Percentiles rank a stretch among this genome's conserved stretches.
Evolutionary conservation across 1,284 basidiomycete species (phyloP).

Genomic region (Uromyces viciae-fabae): DNA sequence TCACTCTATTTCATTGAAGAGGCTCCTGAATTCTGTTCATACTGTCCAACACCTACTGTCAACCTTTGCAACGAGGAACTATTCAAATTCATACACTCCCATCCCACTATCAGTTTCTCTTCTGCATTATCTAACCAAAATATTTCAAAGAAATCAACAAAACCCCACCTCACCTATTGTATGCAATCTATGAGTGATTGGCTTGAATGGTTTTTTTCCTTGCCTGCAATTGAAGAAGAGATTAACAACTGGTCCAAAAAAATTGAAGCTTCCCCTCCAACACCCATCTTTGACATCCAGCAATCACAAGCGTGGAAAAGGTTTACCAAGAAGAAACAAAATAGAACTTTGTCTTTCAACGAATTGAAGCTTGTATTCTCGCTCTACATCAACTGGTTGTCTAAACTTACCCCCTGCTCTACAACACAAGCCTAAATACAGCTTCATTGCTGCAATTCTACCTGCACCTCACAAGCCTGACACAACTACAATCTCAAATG

Average conservation of each 20-base stretch:
- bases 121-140: neutral
- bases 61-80: neutral
- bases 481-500: slow-evolving; percentile 12
- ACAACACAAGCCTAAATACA: neutral
- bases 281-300: neutral
- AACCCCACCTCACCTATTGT: neutral
- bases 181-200: neutral
- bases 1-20: neutral
- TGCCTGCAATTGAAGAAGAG: neutral
- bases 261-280: neutral
- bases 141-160: neutral
- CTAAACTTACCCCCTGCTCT: slow-evolving; percentile 9
- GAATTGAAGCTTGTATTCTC: neutral
- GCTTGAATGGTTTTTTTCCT: neutral
- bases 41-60: neutral
- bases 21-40: neutral
- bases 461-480: slow-evolving; percentile 1
- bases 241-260: neutral
- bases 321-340: neutral
- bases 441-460: neutral
- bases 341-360: too few relatives aligned
- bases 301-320: slow-evolving; percentile 16
- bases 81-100: neutral
- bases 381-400: slow-evolving; percentile 14
- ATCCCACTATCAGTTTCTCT: neutral